A percentile compares a stretch with the other conserved stretches of the same genome.
Evolutionary conservation across 306 rosid species (phyloP).

Genomic region (Cucurbita maxima): DNA sequence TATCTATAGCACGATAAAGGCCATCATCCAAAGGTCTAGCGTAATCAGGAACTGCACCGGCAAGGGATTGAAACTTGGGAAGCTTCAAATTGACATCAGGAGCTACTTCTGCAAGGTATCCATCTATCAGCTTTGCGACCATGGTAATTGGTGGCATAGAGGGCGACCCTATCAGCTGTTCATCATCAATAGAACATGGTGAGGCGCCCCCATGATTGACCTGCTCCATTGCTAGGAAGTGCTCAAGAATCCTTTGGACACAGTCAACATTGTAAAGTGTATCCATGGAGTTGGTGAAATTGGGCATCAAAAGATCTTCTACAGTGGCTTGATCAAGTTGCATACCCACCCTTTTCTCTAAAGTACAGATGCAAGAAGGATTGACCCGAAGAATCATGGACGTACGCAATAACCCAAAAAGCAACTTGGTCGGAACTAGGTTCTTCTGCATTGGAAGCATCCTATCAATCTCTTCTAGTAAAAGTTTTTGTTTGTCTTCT

Average conservation of each 20-base stretch:
- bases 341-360: conserved; percentile 77
- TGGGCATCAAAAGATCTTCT: conserved; percentile 95
- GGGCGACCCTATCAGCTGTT: conserved; percentile 80
- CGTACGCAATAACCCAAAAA: conserved; percentile 84
- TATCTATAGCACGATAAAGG: conserved; percentile 88
- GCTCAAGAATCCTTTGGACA: conserved; percentile 76
- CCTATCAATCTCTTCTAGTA: conserved; percentile 61
- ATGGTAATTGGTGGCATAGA: conserved; percentile 74
- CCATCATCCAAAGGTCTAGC: conserved; percentile 97
- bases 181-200: conserved; percentile 68
- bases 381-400: conserved; percentile 68
- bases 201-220: conserved; percentile 47
- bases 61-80: conserved; percentile 79
- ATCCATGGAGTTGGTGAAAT: conserved; percentile 85
- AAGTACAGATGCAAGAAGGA: conserved; percentile 56
- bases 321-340: conserved; percentile 91
- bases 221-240: conserved; percentile 80
- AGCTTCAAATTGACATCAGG: conserved; percentile 90
- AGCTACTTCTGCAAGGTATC: conserved; percentile 97
- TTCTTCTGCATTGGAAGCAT: conserved; percentile 78
- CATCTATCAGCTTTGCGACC: conserved; percentile 96
- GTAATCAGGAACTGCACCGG: conserved; percentile 90
- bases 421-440: conserved; percentile 53
- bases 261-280: conserved; percentile 93
- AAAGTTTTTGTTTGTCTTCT: conserved; percentile 72